Base-by-base conservation (phyloP, 192 early-diverging fungal genomes). In the Fimicolochytrium jonesii region DNA sequence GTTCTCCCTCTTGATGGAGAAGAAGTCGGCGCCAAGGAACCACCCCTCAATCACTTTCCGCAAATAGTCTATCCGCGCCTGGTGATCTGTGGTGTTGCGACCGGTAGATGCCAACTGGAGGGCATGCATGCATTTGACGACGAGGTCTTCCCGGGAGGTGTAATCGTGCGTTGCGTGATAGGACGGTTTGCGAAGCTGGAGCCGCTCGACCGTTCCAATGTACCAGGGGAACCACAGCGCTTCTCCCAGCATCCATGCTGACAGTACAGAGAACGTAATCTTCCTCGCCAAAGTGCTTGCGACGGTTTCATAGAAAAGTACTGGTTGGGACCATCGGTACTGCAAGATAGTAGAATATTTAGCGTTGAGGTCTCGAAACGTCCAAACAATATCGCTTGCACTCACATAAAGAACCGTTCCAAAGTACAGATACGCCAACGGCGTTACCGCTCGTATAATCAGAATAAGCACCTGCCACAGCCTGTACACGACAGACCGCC, bases 11-110 rank as follows among this genome's bases (percentile, higher is more conserved):
- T 22, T 44, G 22, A 58, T 45, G 5, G 43, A 17, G 17, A 29
- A 29, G 34, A 66, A 46, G 20, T 23, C 25, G 0, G 42, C 47
- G 13, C 64, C 64, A 18, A 66, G 36, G 31, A 66, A 66, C 64
- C 64, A 66, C 0, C 64, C 54, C 32, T 26, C 18, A 32, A 66
- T 36, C 23, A 50, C 47, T 29, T 25, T 20, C 18, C 53, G 41
- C 2, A 66, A 49, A 31, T 53, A 51, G 15, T 51, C 30, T 18
- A 41, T 62, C 6, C 9, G 57, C 23, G 57, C 4, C 9, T 26
- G 3, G 28, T 50, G 25, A 29, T 45, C 44, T 50, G 1, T 50
- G 1, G 0, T 1, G 1, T 1, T 41, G 39, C 39, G n/a, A 9
- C 39, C 39, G n/a, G 10, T 41, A 23, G 48, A 13, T 1, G 48